A percentile compares a stretch with the other conserved stretches of the same genome.
Conservation (phyloP, 768 basidiomycete genomes). For the Mycena capillaripes region DNA sequence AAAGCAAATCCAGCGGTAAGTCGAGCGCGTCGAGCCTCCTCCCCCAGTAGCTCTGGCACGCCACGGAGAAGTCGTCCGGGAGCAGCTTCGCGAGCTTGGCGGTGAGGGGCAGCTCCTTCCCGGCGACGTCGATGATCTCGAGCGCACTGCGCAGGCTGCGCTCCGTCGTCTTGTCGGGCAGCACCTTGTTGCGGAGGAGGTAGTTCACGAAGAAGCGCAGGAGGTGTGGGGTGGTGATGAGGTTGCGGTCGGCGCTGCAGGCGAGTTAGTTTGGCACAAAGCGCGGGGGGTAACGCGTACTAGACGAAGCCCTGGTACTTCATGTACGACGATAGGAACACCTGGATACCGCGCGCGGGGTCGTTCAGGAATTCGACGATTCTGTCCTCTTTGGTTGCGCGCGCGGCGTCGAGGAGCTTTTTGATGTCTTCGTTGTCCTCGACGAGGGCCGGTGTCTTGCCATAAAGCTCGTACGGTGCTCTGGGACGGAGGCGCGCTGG, state of each 20-base stretch:
- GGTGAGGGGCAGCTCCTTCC: conserved; percentile 15
- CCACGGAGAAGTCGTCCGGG: conserved; percentile 19
- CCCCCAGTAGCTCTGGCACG: too few relatives aligned
- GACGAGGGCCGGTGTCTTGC: conserved; percentile 48
- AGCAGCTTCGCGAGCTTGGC: conserved; percentile 8
- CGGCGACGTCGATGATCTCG: conserved; percentile 11
- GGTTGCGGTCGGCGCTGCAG: conserved; percentile 57
- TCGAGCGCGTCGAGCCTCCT: not conserved
- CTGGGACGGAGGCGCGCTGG: conserved; percentile 47
- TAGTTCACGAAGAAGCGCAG: conserved; percentile 62
- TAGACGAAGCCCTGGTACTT: conserved; percentile 78
- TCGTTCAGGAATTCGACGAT: too few relatives aligned
- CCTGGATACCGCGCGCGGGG: conserved; percentile 57
- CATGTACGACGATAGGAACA: conserved; percentile 82
- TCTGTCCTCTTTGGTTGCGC: too few relatives aligned
- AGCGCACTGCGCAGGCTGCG: conserved; percentile 18
- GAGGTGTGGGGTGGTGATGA: conserved; percentile 57
- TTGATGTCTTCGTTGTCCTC: conserved; percentile 53
- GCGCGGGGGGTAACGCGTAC: conserved; percentile 51
- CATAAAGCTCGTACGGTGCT: conserved; percentile 56
- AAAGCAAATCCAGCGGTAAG: too few relatives aligned
- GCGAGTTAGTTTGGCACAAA: not conserved
- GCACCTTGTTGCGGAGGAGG: too few relatives aligned
- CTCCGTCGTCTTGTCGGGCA: conserved; percentile 44
- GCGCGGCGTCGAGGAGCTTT: conserved; percentile 52